These are phyloP conservation scores for Monosporascus sp. DNA, from an alignment of 2,329 filamentous ascomycete species.

Conservation along the genomic window DNA sequence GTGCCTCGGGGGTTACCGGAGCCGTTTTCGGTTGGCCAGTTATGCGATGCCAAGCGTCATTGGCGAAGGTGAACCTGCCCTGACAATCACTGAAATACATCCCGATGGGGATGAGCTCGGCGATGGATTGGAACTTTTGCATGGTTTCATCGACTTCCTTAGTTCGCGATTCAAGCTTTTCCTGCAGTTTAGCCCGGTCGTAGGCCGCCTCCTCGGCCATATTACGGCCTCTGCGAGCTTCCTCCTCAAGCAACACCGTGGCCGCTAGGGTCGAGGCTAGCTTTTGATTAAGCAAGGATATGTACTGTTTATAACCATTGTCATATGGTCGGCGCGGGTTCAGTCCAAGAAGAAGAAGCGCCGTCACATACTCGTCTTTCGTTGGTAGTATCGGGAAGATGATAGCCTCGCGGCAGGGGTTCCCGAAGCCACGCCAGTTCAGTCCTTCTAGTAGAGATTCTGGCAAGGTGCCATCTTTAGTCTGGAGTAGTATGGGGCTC, in stretches of 20 bases:
- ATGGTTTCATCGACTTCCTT: slow-evolving; percentile 49
- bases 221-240: slow-evolving; percentile 51
- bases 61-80: slow-evolving; percentile 65
- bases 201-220: slow-evolving; percentile 62
- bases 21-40: slow-evolving; percentile 37
- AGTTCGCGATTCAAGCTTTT: slow-evolving; percentile 55
- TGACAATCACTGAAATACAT: slow-evolving; percentile 64
- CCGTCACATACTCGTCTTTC: slow-evolving; percentile 60
- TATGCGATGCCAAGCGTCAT: slow-evolving; percentile 59
- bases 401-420: slow-evolving; percentile 59
- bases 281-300: slow-evolving; percentile 50
- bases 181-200: slow-evolving; percentile 61
- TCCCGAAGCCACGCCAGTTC: slow-evolving; percentile 58
- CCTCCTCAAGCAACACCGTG: slow-evolving; percentile 66
- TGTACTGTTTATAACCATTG: slow-evolving; percentile 65
- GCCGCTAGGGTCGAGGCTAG: slow-evolving; percentile 65
- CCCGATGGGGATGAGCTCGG: slow-evolving; percentile 68
- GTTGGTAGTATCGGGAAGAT: slow-evolving; percentile 65
- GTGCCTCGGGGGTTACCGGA: slow-evolving; percentile 27
- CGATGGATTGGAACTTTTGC: slow-evolving; percentile 63
- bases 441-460: slow-evolving; percentile 53
- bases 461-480: slow-evolving; percentile 50
- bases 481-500: slow-evolving; percentile 36
- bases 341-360: slow-evolving; percentile 63
- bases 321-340: slow-evolving; percentile 70